Evolutionary conservation across 225 moss, liverwort and hornwort genomes (phyloP).

Genomic region (Asterella californica): DNA sequence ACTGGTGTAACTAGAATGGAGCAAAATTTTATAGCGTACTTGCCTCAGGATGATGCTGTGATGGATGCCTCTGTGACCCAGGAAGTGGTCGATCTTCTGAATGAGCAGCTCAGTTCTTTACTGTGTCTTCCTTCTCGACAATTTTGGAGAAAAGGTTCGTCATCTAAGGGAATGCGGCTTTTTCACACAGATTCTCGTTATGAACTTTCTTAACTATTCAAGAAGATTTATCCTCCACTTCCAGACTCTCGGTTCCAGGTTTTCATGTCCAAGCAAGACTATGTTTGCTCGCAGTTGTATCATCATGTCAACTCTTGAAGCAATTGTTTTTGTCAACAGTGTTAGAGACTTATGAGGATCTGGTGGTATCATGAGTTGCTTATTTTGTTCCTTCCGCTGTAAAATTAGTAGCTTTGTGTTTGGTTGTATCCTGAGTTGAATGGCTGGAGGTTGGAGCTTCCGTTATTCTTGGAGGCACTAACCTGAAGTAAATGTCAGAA

Average conservation of each 20-base stretch:
- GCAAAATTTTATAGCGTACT: slow-evolving; percentile 70
- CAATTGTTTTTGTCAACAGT: not conserved
- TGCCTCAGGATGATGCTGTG: slow-evolving; percentile 97
- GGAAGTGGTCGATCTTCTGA: slow-evolving; percentile 78
- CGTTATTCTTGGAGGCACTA: no score
- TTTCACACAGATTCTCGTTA: not conserved
- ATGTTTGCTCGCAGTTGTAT: not conserved
- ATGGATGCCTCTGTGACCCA: slow-evolving; percentile 85
- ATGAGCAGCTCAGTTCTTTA: slow-evolving; percentile 71
- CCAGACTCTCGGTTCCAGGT: not conserved
- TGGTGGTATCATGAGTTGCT: not conserved
- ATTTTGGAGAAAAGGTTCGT: slow-evolving; percentile 84
- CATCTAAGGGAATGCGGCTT: not conserved
- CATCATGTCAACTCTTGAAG: not conserved
- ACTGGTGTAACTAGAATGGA: slow-evolving; percentile 23
- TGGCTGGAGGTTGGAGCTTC: no score
- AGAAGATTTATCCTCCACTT: not conserved
- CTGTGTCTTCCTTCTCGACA: slow-evolving; percentile 65
- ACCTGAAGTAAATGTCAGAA: no score
- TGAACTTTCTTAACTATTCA: not conserved
- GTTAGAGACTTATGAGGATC: not conserved
- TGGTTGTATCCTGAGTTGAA: no score
- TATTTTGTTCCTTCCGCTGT: not conserved
- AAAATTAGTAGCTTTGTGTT: no score
- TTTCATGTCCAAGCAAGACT: not conserved